Conservation (phyloP, 2,329 filamentous ascomycete species). For the Eutypa lata region DNA sequence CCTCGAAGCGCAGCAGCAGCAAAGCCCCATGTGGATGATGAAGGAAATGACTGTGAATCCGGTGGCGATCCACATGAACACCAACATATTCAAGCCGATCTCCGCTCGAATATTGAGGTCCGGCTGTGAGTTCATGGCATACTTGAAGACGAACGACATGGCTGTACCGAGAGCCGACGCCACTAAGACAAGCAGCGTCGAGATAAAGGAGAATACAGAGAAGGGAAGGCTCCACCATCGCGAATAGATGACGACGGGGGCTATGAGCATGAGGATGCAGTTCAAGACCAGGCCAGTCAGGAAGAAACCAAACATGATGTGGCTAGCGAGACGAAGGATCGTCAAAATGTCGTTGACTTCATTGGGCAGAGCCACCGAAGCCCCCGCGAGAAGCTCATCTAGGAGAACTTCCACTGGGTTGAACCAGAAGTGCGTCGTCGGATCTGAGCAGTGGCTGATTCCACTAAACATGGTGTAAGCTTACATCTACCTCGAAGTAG, state of each 20-base stretch:
- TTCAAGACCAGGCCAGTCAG: slow-evolving; percentile 67
- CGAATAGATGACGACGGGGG: slow-evolving; percentile 53
- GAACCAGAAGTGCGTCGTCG: slow-evolving; percentile 78
- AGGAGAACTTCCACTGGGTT: slow-evolving; percentile 82
- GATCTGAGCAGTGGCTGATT: slow-evolving; percentile 71
- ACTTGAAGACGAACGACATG: slow-evolving; percentile 78
- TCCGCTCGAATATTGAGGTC: slow-evolving; percentile 73
- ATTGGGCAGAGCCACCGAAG: slow-evolving; percentile 76
- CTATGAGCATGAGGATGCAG: slow-evolving; percentile 68
- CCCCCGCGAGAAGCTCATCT: slow-evolving; percentile 75
- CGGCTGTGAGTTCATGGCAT: slow-evolving; percentile 67
- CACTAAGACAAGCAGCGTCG: slow-evolving; percentile 64
- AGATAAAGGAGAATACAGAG: slow-evolving; percentile 63
- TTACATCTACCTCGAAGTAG: not conserved
- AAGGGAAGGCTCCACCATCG: slow-evolving; percentile 64
- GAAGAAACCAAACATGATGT: slow-evolving; percentile 90
- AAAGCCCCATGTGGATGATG: slow-evolving; percentile 69
- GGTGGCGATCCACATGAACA: slow-evolving; percentile 84
- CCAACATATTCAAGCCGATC: slow-evolving; percentile 73
- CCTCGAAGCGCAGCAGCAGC: slow-evolving; percentile 68
- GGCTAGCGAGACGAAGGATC: slow-evolving; percentile 70
- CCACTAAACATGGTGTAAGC: slow-evolving; percentile 55
- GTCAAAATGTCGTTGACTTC: slow-evolving; percentile 70
- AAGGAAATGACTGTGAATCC: slow-evolving; percentile 67
- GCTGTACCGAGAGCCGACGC: slow-evolving; percentile 75